phyloP scores from a whole-genome alignment of 2,329 filamentous ascomycete species.

The Aspergillus fructus region DNA sequence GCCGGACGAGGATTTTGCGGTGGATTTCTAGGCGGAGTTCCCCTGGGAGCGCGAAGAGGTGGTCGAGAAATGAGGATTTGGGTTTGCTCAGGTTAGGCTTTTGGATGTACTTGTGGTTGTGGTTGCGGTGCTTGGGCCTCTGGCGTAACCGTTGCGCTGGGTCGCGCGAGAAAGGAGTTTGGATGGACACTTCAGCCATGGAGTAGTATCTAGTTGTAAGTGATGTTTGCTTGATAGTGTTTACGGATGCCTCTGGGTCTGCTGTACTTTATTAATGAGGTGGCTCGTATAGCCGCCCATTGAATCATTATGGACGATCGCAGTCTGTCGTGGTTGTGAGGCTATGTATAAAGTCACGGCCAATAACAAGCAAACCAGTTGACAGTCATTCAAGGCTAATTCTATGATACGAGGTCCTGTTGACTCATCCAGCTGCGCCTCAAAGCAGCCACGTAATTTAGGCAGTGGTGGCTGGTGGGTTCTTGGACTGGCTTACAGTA shows the following conservation, averaged over 20 bases:
- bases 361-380: not conserved
- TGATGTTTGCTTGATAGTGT: not conserved
- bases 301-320: not conserved
- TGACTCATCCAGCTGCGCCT: not conserved
- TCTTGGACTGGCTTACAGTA: too few species aligned
- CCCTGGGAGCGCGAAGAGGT: not conserved
- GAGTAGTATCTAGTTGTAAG: not conserved
- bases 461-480: not conserved
- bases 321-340: not conserved
- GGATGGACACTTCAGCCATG: not conserved
- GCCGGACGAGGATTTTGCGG: not conserved
- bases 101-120: not conserved
- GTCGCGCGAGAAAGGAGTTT: not conserved
- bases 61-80: not conserved
- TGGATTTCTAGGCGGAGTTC: not conserved
- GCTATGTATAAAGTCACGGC: not conserved
- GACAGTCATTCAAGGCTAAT: not conserved
- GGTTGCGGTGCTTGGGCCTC: not conserved
- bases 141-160: not conserved
- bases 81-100: not conserved
- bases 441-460: not conserved
- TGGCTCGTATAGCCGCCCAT: not conserved
- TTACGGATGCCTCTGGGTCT: not conserved
- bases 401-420: not conserved
- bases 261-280: not conserved